Evolutionary conservation across 202 grass and related monocot genomes (phyloP).

Genomic region (Cymbopogon flexuosus): DNA sequence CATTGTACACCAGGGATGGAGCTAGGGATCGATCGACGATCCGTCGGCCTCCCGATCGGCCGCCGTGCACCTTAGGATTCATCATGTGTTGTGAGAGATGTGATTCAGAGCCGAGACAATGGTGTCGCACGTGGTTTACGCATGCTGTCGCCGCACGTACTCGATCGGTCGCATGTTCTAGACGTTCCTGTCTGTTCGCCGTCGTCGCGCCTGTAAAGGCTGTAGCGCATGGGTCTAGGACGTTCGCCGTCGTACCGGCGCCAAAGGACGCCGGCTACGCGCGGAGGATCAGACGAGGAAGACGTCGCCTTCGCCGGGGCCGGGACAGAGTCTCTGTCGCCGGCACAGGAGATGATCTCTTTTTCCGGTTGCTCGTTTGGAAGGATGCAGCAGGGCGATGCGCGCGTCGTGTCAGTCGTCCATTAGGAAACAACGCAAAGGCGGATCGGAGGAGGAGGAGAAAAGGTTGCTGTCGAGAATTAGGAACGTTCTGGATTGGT

Average conservation of each 20-base stretch:
- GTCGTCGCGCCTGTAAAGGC: not conserved
- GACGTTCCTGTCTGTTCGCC: not conserved
- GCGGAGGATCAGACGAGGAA: not conserved
- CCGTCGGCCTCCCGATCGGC: not conserved
- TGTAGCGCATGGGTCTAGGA: not conserved
- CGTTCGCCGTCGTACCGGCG: not conserved
- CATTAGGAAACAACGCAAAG: not conserved
- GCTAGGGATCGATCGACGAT: not conserved
- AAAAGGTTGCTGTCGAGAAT: constrained; percentile 11
- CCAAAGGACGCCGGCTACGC: not conserved
- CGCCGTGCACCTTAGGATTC: not conserved
- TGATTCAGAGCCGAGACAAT: not conserved
- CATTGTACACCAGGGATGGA: not conserved
- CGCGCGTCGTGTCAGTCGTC: not conserved
- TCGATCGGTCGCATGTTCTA: not conserved
- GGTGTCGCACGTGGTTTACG: not conserved
- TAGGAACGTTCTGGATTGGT: constrained; percentile 22
- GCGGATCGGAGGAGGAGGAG: not conserved
- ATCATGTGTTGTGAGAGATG: not conserved
- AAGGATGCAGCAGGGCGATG: not conserved
- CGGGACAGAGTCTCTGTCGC: constrained; percentile 14
- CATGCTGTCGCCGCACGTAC: not conserved
- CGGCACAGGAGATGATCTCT: not conserved
- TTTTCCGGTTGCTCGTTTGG: constrained; percentile 10
- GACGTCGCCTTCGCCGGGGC: not conserved